Base-by-base conservation (phyloP, 2,329 filamentous ascomycete species). In the Calonectria fujianensis region DNA sequence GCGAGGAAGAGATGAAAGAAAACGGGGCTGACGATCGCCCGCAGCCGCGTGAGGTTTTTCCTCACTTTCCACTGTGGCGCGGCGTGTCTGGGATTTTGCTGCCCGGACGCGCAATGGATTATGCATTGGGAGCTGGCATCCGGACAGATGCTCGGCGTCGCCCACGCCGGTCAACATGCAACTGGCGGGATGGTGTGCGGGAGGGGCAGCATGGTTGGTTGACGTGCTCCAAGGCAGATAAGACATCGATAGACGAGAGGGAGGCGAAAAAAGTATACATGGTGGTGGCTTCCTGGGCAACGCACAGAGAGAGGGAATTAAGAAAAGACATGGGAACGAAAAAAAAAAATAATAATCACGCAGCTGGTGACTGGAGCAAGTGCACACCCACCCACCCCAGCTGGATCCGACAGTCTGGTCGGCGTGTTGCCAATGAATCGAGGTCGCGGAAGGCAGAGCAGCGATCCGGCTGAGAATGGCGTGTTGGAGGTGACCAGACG, bases 351-450 rank as follows among this genome's bases (percentile, higher is more conserved):
- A 64, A 69, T 67, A 67, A 61, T 67, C 70, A 72, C 63, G 70
- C 70, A 67, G 50, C 32, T 14, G 51, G 51, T 50, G 31, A 37
- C 35, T 70, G 48, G 59, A n/a, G 20, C 9, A 10, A 10, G 32
- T 32, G 31, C 31, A 27, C 37, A 13, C 24, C 11, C 14, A n/a
- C 32, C 52, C 32, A 61, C 59, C 35, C 52, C 29, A 48, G 64
- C 54, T 39, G 69, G 69, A 72, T 72, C 72, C 72, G 72, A 74
- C 72, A 74, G 72, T 70, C 37, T 72, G 73, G 73, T 72, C 65
- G 54, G 69, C 65, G 35, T 64, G 39, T 67, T 74, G 64, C 54
- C 73, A 74, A 72, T 72, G 10, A 69, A 74, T 69, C 57, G 37
- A 72, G 41, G 57, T 66, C 63, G 72, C 69, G 72, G 63, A 69